Evolutionary conservation across 345 rosid genomes (phyloP).

Genomic region (Sonneratia caseolaris): DNA sequence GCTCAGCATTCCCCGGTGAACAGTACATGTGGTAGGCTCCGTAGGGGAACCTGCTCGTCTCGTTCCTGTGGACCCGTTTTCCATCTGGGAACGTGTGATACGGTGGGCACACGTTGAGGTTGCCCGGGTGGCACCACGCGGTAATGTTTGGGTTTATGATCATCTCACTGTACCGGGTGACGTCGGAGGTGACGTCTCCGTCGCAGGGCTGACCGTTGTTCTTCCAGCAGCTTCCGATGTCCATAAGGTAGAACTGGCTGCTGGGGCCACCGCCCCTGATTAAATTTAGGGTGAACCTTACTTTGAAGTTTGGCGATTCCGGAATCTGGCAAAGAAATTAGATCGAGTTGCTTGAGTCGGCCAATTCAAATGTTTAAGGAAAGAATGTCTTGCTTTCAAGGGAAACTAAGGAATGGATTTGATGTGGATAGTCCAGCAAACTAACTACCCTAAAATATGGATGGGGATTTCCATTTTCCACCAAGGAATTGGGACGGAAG

Average conservation of each 20-base stretch:
- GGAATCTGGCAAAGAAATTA: constrained; percentile 44
- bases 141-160: constrained; percentile 43
- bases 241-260: constrained; percentile 68
- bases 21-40: constrained; percentile 57
- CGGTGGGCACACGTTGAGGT: constrained; percentile 40
- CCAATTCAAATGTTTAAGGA: background rate
- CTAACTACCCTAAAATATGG: background rate
- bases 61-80: constrained; percentile 38
- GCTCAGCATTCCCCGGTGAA: constrained; percentile 49
- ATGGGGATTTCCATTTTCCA: background rate
- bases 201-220: constrained; percentile 59
- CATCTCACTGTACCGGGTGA: constrained; percentile 71
- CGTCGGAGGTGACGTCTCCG: constrained; percentile 57
- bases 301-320: constrained; percentile 65
- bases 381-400: constrained; percentile 6
- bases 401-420: background rate
- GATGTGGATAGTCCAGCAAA: constrained; percentile 1
- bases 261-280: constrained; percentile 61
- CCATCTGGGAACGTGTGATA: constrained; percentile 44
- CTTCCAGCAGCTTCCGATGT: constrained; percentile 85
- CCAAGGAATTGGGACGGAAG: background rate
- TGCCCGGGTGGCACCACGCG: constrained; percentile 38
- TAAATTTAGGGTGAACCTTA: constrained; percentile 41
- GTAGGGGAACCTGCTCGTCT: constrained; percentile 36
- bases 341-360: background rate